These are phyloP conservation scores for Nothopassalora personata DNA, from an alignment of 2,329 filamentous ascomycete genomes.

Conservation along the genomic window DNA sequence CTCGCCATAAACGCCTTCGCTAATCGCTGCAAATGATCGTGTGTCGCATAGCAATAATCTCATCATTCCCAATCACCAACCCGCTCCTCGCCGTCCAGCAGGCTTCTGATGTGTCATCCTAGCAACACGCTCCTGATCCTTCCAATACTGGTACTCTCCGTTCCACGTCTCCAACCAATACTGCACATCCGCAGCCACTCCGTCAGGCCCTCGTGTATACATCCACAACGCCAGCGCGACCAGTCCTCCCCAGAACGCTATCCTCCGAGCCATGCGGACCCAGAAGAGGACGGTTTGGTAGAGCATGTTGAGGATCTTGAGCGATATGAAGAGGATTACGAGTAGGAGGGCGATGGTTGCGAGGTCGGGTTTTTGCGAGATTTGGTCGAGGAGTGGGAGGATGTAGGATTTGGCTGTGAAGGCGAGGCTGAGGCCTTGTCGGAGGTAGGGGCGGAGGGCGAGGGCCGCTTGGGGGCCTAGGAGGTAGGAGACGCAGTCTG, in stretches of 20 bases:
- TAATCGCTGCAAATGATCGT: not conserved
- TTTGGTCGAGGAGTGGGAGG: constrained; percentile 26
- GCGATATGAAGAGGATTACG: constrained; percentile 56
- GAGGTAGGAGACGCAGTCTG: constrained; percentile 31
- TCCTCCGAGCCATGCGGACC: constrained; percentile 59
- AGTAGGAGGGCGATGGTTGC: constrained; percentile 53
- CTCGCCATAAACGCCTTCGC: not conserved
- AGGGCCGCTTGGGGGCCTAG: constrained; percentile 15
- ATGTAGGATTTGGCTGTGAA: constrained; percentile 24
- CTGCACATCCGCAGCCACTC: constrained; percentile 56
- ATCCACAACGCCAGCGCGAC: constrained; percentile 51
- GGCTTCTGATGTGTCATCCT: constrained; percentile 21
- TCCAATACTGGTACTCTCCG: constrained; percentile 36
- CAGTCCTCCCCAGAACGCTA: constrained; percentile 61
- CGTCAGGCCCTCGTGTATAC: constrained; percentile 59
- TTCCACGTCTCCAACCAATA: constrained; percentile 36
- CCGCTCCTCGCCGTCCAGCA: constrained; percentile 25
- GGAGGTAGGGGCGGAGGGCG: constrained; percentile 18
- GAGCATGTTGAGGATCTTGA: constrained; percentile 63
- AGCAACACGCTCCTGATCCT: constrained; percentile 29
- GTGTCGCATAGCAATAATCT: not conserved
- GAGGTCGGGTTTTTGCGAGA: constrained; percentile 39
- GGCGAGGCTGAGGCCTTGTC: constrained; percentile 18
- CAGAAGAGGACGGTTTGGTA: constrained; percentile 71
- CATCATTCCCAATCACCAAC: constrained; percentile 24